Base-by-base conservation (phyloP, 1,284 basidiomycete species). In the Hymenochaete sp. region DNA sequence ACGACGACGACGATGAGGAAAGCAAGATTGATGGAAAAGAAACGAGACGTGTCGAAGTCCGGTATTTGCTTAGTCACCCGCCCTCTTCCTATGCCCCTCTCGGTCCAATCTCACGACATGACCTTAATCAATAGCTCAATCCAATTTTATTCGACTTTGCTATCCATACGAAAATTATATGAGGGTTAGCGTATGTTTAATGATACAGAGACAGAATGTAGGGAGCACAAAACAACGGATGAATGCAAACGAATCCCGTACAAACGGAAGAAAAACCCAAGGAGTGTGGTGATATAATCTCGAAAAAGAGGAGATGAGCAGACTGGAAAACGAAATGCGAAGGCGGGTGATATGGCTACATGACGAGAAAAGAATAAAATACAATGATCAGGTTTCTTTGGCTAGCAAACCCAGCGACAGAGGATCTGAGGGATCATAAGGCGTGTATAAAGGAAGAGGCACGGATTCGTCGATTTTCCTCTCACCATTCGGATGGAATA, bases 401-500 rank as follows among this genome's bases (percentile, higher is more conserved):
- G n/a, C n/a, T n/a, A n/a, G n/a, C n/a, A n/a, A n/a, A n/a, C n/a
- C n/a, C n/a, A n/a, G n/a, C n/a, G n/a, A n/a, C n/a, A 24, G n/a
- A 29, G 10, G 14, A 29, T 48, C 25, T 18, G 13, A 22, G 19
- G 14, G 13, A 13, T 39, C 19, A 37, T 16, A 16, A 11, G 67
- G 67, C 13, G 67, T 65, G 55, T 87, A 87, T 11, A 73, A 64
- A 0, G 84, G 84, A 16, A 86, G 62, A 9, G 79, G 82, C n/a
- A 63, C 61, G 11, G 71, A 74, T 52, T 75, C 71, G 55, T 87
- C 82, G 37, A 82, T 67, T 61, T 76, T 82, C 42, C 72, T 69
- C 47, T 84, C 77, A 14, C 86, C 85, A 53, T 84, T 82, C 18
- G 67, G 56, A 55, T 87, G 64, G 60, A 78, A 89, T 14, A 89